Evolutionary conservation across 2,329 filamentous ascomycete genomes (phyloP).

Genomic region (Hirsutella minnesotensis): DNA sequence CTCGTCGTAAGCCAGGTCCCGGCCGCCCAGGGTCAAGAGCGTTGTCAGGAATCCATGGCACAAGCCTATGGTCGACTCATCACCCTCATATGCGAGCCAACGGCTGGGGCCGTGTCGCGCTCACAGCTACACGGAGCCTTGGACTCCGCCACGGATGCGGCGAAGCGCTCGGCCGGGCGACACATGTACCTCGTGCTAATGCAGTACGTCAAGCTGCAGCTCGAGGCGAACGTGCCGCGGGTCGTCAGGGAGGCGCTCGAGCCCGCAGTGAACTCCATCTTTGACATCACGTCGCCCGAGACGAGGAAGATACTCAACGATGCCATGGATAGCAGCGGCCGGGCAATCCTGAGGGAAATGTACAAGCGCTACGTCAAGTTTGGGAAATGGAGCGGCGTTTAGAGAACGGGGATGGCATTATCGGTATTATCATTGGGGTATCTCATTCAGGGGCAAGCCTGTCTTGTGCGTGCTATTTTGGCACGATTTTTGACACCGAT

Average conservation of each 20-base stretch:
- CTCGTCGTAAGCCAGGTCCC: conserved; percentile 28
- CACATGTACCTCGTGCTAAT: conserved; percentile 51
- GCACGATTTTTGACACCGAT: background rate
- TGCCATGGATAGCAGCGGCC: conserved; percentile 44
- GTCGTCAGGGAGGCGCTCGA: conserved; percentile 43
- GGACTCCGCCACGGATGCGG: conserved; percentile 48
- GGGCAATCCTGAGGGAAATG: conserved; percentile 46
- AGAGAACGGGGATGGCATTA: conserved; percentile 9
- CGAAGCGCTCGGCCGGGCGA: conserved; percentile 48
- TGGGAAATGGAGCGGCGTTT: conserved; percentile 52
- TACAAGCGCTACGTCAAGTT: conserved; percentile 49
- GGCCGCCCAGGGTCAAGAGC: conserved; percentile 8
- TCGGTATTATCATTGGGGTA: conserved; percentile 1
- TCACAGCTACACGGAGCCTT: conserved; percentile 31
- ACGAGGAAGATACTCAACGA: conserved; percentile 46
- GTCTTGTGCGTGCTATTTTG: too few relatives aligned
- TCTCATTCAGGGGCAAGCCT: conserved; percentile 1
- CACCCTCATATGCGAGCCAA: conserved; percentile 48
- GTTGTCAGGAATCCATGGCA: conserved; percentile 31
- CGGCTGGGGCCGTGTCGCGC: conserved; percentile 40
- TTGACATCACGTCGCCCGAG: conserved; percentile 45
- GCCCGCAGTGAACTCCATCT: conserved; percentile 44
- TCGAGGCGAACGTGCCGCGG: conserved; percentile 39
- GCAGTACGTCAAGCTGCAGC: conserved; percentile 48
- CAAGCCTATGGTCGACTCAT: conserved; percentile 41